phyloP scores from a whole-genome alignment of 495 filamentous ascomycete genomes.

The Neurospora sp. region DNA sequence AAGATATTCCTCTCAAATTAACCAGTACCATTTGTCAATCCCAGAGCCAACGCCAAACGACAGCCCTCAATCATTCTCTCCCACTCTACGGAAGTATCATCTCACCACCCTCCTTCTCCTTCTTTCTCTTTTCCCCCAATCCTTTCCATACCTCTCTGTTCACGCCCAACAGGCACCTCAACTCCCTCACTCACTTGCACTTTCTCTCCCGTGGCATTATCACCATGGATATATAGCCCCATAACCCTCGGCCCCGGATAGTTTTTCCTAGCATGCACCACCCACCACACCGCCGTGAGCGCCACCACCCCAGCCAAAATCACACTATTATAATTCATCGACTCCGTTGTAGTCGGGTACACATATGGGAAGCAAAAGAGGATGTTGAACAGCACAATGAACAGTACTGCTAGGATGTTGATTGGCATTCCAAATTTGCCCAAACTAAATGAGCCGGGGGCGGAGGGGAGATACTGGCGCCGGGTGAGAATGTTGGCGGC shows the following conservation, averaged over 20 bases:
- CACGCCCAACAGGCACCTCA: not conserved
- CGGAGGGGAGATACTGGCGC: slow-evolving; percentile 52
- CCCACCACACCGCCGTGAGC: slow-evolving; percentile 52
- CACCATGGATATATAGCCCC: slow-evolving; percentile 34
- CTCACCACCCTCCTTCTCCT: not conserved
- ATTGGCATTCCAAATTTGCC: slow-evolving; percentile 48
- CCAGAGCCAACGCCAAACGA: not conserved
- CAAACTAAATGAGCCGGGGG: slow-evolving; percentile 54
- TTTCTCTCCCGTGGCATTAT: not conserved
- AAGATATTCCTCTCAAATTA: not conserved
- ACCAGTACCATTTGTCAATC: too few relatives aligned
- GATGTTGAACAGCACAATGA: slow-evolving; percentile 60
- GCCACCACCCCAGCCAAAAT: slow-evolving; percentile 49
- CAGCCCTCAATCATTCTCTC: not conserved
- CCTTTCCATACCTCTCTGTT: not conserved
- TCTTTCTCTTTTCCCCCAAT: not conserved
- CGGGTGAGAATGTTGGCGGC: slow-evolving; percentile 60
- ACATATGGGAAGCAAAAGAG: slow-evolving; percentile 64
- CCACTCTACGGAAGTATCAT: not conserved
- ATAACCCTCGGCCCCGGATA: slow-evolving; percentile 52
- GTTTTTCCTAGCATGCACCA: slow-evolving; percentile 44
- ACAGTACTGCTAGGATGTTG: slow-evolving; percentile 48
- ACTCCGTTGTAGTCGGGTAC: slow-evolving; percentile 42
- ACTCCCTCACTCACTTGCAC: not conserved
- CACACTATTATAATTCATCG: slow-evolving; percentile 65